Percentiles rank a stretch among this genome's conserved stretches.
These are phyloP conservation scores for Xylaria nigripes DNA, from an alignment of 495 filamentous ascomycete species.

Conservation along the genomic window DNA sequence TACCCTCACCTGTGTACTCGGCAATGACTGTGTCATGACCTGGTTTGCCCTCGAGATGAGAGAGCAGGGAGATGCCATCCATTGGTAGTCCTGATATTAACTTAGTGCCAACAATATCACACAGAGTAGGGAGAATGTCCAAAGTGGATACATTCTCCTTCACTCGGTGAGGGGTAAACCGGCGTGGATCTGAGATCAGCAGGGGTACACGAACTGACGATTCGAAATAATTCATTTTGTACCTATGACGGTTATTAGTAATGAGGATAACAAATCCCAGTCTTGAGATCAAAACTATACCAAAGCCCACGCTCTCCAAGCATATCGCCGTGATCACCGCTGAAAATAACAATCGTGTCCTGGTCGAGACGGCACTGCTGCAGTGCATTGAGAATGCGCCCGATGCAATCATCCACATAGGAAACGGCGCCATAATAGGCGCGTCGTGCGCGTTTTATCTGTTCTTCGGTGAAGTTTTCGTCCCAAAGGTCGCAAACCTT, in stretches of 20 bases:
- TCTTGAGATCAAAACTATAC: conserved; percentile 20
- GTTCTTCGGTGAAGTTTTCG: conserved; percentile 66
- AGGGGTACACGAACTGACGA: conserved; percentile 75
- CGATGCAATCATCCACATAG: conserved; percentile 83
- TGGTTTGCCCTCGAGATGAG: conserved; percentile 55
- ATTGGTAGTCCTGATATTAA: conserved; percentile 58
- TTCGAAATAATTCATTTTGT: conserved; percentile 92
- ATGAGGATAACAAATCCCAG: neutral
- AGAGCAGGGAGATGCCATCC: conserved; percentile 66
- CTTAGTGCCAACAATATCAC: conserved; percentile 62
- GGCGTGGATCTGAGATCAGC: conserved; percentile 61
- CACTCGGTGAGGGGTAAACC: conserved; percentile 60
- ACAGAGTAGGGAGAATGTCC: conserved; percentile 78
- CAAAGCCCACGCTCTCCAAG: conserved; percentile 80
- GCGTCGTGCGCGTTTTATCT: conserved; percentile 67
- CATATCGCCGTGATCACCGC: conserved; percentile 88
- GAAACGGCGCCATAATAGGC: conserved; percentile 85
- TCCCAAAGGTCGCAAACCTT: conserved; percentile 76
- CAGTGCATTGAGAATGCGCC: conserved; percentile 63
- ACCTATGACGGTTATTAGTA: conserved; percentile 33
- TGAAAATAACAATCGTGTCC: conserved; percentile 80
- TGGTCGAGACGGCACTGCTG: conserved; percentile 67
- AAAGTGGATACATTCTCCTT: conserved; percentile 73
- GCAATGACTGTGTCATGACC: conserved; percentile 70
- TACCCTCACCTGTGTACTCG: conserved; percentile 86